These are phyloP conservation scores for Blumeriella jaapii DNA, from an alignment of 2,329 filamentous ascomycete genomes.

Conservation along the genomic window DNA sequence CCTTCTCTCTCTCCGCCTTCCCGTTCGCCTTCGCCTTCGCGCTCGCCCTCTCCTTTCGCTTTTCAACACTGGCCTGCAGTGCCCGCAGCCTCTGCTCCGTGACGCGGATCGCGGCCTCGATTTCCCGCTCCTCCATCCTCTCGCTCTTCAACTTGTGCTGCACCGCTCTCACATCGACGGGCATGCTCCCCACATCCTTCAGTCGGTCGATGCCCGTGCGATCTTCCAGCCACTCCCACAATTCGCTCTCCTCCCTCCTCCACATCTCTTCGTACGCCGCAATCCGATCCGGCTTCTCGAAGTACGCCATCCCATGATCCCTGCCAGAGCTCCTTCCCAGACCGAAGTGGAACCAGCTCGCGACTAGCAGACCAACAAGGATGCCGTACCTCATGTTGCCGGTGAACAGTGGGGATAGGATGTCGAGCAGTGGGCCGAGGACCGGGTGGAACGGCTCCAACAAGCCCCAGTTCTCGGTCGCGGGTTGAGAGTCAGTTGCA, in stretches of 20 bases:
- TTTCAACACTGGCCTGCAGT: slow-evolving; percentile 60
- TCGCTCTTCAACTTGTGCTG: slow-evolving; percentile 20
- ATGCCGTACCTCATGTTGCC: slow-evolving; percentile 69
- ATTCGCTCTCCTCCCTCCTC: slow-evolving; percentile 28
- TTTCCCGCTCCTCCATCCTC: slow-evolving; percentile 22
- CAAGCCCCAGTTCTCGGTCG: slow-evolving; percentile 55
- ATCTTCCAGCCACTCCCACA: slow-evolving; percentile 27
- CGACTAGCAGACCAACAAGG: slow-evolving; percentile 59
- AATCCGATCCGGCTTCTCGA: slow-evolving; percentile 48
- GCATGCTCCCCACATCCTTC: slow-evolving; percentile 38
- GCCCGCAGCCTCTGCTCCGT: slow-evolving; percentile 76
- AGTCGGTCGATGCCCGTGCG: slow-evolving; percentile 55
- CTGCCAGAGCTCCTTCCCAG: slow-evolving; percentile 29
- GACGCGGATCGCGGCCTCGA: slow-evolving; percentile 36
- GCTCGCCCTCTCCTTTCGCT: slow-evolving; percentile 5
- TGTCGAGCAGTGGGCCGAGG: slow-evolving; percentile 57
- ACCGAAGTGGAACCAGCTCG: slow-evolving; percentile 62
- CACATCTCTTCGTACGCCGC: slow-evolving; percentile 86
- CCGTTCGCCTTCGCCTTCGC: too few species aligned
- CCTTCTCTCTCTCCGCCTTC: too few species aligned
- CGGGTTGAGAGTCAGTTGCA: slow-evolving; percentile 26
- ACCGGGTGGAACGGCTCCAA: slow-evolving; percentile 67
- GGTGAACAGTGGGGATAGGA: slow-evolving; percentile 59
- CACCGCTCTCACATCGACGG: slow-evolving; percentile 19
- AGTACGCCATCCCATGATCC: slow-evolving; percentile 29